phyloP scores from a whole-genome alignment of 75 land plant genomes.

The Larix kaempferi region DNA sequence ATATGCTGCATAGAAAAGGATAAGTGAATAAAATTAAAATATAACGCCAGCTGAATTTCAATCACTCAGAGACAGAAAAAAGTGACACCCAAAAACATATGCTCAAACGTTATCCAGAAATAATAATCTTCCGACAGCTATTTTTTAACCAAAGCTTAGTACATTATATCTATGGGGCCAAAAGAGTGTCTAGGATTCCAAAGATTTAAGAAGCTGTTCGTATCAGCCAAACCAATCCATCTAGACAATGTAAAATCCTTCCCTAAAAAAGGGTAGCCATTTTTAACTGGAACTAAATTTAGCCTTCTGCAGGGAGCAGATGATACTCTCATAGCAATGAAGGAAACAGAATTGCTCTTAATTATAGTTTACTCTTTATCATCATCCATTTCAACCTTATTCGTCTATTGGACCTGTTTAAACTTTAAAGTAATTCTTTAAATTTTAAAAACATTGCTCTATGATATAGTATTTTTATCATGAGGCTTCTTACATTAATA shows the following conservation, averaged over 20 bases:
- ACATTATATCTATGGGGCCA: not conserved
- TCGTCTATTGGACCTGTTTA: not conserved
- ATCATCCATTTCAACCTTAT: not conserved
- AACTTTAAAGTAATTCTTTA: not conserved
- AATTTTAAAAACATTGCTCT: not conserved
- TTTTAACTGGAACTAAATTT: not conserved
- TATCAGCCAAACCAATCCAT: too few species aligned
- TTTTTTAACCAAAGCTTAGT: not conserved
- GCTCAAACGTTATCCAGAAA: not conserved
- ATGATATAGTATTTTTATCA: not conserved
- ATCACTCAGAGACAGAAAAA: not conserved
- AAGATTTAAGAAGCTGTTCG: not conserved
- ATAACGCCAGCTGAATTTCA: not conserved
- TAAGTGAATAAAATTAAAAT: not conserved
- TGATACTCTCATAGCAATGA: not conserved
- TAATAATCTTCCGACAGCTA: not conserved
- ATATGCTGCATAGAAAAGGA: slow-evolving; percentile 5
- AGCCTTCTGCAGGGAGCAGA: not conserved
- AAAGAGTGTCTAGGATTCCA: not conserved
- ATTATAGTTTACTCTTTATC: not conserved
- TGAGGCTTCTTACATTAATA: not conserved
- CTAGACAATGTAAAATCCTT: not conserved
- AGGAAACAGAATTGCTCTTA: not conserved
- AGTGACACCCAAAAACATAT: not conserved
- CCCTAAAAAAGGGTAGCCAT: not conserved